Percentiles rank a stretch among this genome's conserved stretches.
These are phyloP conservation scores for Paramecium sexaurelia DNA, from an alignment of 73 alveolate genomes.

Conservation along the genomic window DNA sequence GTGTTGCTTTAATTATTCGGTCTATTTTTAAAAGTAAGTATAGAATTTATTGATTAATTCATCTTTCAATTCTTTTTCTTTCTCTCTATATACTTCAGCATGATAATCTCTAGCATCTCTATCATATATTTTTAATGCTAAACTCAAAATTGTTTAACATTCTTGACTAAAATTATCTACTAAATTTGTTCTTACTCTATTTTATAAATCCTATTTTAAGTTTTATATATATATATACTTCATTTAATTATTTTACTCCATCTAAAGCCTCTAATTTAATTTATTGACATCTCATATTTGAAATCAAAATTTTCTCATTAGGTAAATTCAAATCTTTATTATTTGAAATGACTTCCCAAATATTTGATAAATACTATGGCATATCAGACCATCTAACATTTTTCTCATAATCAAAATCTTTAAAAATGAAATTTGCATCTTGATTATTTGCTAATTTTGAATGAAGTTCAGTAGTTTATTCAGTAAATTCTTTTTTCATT, in stretches of 20 bases:
- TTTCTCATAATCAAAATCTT: slow-evolving; percentile 56
- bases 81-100: slow-evolving; percentile 20
- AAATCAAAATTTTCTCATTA: slow-evolving; percentile 49
- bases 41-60: slow-evolving; percentile 31
- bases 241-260: background rate
- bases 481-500: slow-evolving; percentile 43
- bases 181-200: background rate
- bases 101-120: slow-evolving; percentile 60
- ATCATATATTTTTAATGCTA: background rate
- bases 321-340: slow-evolving; percentile 67
- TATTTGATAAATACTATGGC: slow-evolving; percentile 29
- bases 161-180: slow-evolving; percentile 10
- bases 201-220: background rate
- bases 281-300: slow-evolving; percentile 62
- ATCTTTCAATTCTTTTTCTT: slow-evolving; percentile 51
- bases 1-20: background rate
- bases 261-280: slow-evolving; percentile 57
- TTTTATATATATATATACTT: background rate
- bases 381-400: slow-evolving; percentile 35
- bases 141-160: background rate
- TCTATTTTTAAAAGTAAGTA: slow-evolving; percentile 44
- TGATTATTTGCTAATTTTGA: slow-evolving; percentile 27
- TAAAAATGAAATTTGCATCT: background rate
- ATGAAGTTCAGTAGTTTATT: slow-evolving; percentile 24
- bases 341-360: slow-evolving; percentile 56